Base-by-base conservation (phyloP, 2,329 filamentous ascomycete species). In the Neofusicoccum cordaticola region DNA sequence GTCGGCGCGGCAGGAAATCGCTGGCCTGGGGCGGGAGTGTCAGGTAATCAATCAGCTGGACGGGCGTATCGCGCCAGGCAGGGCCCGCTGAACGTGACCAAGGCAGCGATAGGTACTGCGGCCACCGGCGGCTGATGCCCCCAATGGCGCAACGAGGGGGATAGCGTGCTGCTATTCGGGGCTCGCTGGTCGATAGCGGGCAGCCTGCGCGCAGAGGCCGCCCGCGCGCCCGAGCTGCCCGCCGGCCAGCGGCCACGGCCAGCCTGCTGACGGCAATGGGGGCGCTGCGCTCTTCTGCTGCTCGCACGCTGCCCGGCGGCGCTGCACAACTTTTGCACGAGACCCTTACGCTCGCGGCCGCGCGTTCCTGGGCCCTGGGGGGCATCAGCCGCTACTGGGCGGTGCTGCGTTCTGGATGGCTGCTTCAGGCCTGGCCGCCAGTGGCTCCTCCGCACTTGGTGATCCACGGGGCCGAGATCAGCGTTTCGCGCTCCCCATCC, bases 31-130 rank as follows among this genome's bases (percentile, higher is more conserved):
- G 58, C 44, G 35, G 60, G 60, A 34, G 34, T 41, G 60, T 50
- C 47, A 52, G 39, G 60, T 53, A 52, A 63, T 63, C 47, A 62
- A 44, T 63, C 60, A 63, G 60, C 47, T 63, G 60, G 60, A 63
- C 60, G 48, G 60, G 27, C 37, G 58, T 50, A 42, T 42, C 35
- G 58, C 58, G 58, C 58, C 44, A 62, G 58, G 52, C 52, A 57
- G 52, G 52, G 56, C 56, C 56, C 56, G 56, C 56, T 7, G 56
- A 60, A 60, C 60, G 60, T 63, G 60, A 63, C 60, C 60, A 63
- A 52, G 47, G 47, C 48, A 63, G 58, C 45, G 47, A 63, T 63
- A 52, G 60, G 50, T 45, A 63, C 50, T 19, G 56, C 56, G 56
- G 56, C 56, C 56, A 57, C 52, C 19, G 52, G 52, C 52, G 34